These are phyloP conservation scores for Epichloe sylvatica DNA, from an alignment of 2,329 filamentous ascomycete species.

Conservation along the genomic window DNA sequence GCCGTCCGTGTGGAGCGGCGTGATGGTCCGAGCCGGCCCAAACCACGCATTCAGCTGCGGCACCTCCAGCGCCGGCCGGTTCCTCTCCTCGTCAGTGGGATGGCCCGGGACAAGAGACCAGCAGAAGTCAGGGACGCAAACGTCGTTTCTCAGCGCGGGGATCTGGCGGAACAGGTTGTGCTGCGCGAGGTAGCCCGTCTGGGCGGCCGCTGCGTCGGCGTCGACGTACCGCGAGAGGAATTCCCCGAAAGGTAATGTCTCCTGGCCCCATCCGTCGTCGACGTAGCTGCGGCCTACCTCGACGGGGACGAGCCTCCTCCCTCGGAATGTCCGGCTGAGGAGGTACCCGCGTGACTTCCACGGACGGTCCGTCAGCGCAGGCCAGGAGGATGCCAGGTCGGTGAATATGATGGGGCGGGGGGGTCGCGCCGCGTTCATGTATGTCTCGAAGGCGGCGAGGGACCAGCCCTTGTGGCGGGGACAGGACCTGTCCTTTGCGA, in stretches of 20 bases:
- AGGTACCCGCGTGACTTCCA: slow-evolving; percentile 70
- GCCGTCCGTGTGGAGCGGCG: slow-evolving; percentile 82
- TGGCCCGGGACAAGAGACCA: slow-evolving; percentile 54
- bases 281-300: slow-evolving; percentile 82
- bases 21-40: slow-evolving; percentile 75
- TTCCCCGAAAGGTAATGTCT: slow-evolving; percentile 57
- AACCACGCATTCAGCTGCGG: slow-evolving; percentile 86
- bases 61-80: slow-evolving; percentile 32
- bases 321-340: slow-evolving; percentile 56
- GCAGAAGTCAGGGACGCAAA: slow-evolving; percentile 72
- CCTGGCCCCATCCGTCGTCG: slow-evolving; percentile 71
- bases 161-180: slow-evolving; percentile 79
- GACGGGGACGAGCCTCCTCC: slow-evolving; percentile 68
- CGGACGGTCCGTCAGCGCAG: slow-evolving; percentile 50
- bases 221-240: slow-evolving; percentile 53
- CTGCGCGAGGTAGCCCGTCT: slow-evolving; percentile 74
- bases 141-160: slow-evolving; percentile 59
- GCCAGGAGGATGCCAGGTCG: slow-evolving; percentile 53
- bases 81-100: slow-evolving; percentile 21
- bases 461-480: slow-evolving; percentile 27
- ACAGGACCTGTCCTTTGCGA: slow-evolving; percentile 13
- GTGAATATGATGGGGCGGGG: slow-evolving; percentile 56
- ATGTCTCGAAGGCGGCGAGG: slow-evolving; percentile 46
- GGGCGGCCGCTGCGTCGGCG: neutral
- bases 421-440: slow-evolving; percentile 32